Evolutionary conservation across 495 filamentous ascomycete genomes (phyloP).

Genomic region (Penicillium odoratum): DNA sequence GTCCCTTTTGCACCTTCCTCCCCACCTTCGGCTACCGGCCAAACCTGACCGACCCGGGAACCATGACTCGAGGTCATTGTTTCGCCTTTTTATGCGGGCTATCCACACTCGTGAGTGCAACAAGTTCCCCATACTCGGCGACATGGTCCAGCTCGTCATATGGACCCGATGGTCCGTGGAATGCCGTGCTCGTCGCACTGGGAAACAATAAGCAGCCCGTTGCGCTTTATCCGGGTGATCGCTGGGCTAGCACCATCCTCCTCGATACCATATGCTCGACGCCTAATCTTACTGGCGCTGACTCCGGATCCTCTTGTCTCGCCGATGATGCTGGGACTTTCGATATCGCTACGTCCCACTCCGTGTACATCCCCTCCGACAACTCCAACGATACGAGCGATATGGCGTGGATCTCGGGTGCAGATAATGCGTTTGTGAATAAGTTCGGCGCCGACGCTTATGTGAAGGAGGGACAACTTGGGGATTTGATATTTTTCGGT

Average conservation of each 20-base stretch:
- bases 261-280: slow-evolving; percentile 4
- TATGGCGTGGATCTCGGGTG: background rate
- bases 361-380: background rate
- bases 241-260: slow-evolving; percentile 9
- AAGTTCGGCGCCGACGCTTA: background rate
- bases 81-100: slow-evolving; percentile 1
- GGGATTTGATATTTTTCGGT: background rate
- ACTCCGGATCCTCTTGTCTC: background rate
- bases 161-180: slow-evolving; percentile 17
- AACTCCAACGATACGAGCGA: background rate
- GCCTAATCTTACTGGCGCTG: background rate
- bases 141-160: slow-evolving; percentile 10
- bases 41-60: background rate
- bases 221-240: slow-evolving; percentile 11
- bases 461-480: background rate
- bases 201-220: background rate
- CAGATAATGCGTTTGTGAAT: background rate
- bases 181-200: slow-evolving; percentile 6
- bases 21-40: background rate
- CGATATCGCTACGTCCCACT: background rate
- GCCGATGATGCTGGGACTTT: slow-evolving; percentile 9
- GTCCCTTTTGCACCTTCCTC: background rate
- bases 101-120: background rate
- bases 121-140: background rate
- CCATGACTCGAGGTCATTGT: background rate